Conservation (phyloP, 108 stramenopile species). For the Nitzschia putrida region DNA sequence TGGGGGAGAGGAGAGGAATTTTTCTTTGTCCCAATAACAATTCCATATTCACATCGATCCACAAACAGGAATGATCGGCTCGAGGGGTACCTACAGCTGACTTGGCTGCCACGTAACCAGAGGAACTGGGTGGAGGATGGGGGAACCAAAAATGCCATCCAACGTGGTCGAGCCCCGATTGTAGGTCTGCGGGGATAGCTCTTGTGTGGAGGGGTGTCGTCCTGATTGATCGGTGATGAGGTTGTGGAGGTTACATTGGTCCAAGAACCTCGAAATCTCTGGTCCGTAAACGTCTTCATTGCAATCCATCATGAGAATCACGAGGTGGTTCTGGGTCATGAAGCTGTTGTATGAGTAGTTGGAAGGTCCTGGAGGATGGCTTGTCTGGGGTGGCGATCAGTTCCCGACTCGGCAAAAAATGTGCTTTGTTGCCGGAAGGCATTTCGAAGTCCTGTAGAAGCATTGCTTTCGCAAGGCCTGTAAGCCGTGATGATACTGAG, state of each 20-base stretch:
- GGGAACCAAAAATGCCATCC: neutral
- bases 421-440: neutral
- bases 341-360: neutral
- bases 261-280: neutral
- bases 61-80: neutral
- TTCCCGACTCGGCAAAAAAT: neutral
- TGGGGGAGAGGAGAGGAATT: neutral
- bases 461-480: neutral
- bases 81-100: neutral
- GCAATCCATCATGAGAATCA: neutral
- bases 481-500: neutral
- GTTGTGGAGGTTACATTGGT: neutral
- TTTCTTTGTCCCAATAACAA: neutral
- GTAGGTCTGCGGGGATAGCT: neutral
- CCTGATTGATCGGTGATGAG: too few relatives aligned
- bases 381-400: neutral
- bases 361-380: neutral
- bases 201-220: too few relatives aligned
- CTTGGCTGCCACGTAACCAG: neutral
- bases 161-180: neutral
- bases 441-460: neutral
- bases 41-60: neutral
- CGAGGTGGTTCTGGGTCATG: neutral
- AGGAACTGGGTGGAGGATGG: neutral
- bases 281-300: neutral